Conservation (phyloP, 1,139 yeast genomes). For the Tardiomyces depauwii region DNA sequence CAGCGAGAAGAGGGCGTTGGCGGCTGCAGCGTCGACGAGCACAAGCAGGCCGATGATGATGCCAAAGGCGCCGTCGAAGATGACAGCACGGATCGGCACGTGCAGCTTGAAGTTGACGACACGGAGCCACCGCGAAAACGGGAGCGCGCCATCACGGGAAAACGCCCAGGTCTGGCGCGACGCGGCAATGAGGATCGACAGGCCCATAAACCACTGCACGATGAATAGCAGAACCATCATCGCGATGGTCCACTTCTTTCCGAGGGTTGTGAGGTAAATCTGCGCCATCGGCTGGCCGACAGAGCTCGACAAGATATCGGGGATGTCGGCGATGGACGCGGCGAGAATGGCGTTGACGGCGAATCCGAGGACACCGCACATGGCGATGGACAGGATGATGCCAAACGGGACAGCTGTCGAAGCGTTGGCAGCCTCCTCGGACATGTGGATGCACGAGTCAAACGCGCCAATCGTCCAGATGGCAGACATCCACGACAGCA, state of each 20-base stretch:
- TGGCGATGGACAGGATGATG: slow-evolving; percentile 41
- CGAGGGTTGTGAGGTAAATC: slow-evolving; percentile 51
- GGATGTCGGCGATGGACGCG: slow-evolving; percentile 8
- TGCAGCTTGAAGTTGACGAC: slow-evolving; percentile 36
- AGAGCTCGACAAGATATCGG: slow-evolving; percentile 45
- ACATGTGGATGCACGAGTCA: slow-evolving; percentile 61
- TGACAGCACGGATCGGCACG: slow-evolving; percentile 49
- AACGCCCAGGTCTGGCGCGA: slow-evolving; percentile 80
- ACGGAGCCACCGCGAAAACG: slow-evolving; percentile 33
- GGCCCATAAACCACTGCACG: slow-evolving; percentile 46
- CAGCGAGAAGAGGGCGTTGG: slow-evolving; percentile 45
- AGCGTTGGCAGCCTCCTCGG: slow-evolving; percentile 59
- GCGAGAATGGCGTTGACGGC: slow-evolving; percentile 26
- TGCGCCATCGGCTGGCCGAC: slow-evolving; percentile 46
- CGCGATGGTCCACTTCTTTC: slow-evolving; percentile 50
- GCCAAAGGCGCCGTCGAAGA: slow-evolving; percentile 37
- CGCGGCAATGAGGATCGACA: slow-evolving; percentile 62
- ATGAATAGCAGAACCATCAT: slow-evolving; percentile 20
- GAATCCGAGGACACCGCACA: slow-evolving; percentile 54
- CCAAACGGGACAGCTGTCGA: slow-evolving; percentile 59
- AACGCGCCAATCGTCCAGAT: slow-evolving; percentile 67
- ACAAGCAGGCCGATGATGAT: slow-evolving; percentile 43
- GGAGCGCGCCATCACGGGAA: slow-evolving; percentile 83
- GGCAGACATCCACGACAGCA: slow-evolving; percentile 52
- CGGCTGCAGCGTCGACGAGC: slow-evolving; percentile 44